Conservation (phyloP, 2,329 filamentous ascomycete genomes). For the Parafenestella ontariensis region DNA sequence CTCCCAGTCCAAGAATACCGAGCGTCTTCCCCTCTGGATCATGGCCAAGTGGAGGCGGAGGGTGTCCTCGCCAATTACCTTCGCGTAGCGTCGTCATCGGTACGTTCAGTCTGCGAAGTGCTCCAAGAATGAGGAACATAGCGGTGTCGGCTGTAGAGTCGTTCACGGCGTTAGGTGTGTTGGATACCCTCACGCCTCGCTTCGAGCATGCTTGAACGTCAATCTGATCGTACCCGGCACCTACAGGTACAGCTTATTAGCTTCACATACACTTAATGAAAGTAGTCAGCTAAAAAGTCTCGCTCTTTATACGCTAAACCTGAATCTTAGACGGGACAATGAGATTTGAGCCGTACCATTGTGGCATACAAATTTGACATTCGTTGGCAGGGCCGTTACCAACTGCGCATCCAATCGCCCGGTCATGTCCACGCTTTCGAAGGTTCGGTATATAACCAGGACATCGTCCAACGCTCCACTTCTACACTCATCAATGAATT, state of each 20-base stretch:
- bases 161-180: conserved; percentile 81
- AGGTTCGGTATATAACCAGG: conserved; percentile 73
- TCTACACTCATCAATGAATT: conserved; percentile 73
- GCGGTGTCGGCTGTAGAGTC: conserved; percentile 83
- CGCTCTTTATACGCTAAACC: neutral
- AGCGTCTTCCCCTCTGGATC: conserved; percentile 81
- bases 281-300: neutral
- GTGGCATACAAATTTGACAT: conserved; percentile 51
- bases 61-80: conserved; percentile 70
- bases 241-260: conserved; percentile 47
- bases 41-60: conserved; percentile 67
- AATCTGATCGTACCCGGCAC: conserved; percentile 86
- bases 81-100: conserved; percentile 70
- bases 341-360: conserved; percentile 48
- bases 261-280: neutral
- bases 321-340: neutral
- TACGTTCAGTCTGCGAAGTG: conserved; percentile 74
- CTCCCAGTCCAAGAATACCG: conserved; percentile 85
- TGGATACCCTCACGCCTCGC: conserved; percentile 74
- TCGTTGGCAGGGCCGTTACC: conserved; percentile 57
- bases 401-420: conserved; percentile 75
- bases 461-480: conserved; percentile 72
- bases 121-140: conserved; percentile 82
- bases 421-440: conserved; percentile 68
- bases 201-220: conserved; percentile 74